Conservation (phyloP, 345 rosid genomes). For the Leavenworthia alabamica region DNA sequence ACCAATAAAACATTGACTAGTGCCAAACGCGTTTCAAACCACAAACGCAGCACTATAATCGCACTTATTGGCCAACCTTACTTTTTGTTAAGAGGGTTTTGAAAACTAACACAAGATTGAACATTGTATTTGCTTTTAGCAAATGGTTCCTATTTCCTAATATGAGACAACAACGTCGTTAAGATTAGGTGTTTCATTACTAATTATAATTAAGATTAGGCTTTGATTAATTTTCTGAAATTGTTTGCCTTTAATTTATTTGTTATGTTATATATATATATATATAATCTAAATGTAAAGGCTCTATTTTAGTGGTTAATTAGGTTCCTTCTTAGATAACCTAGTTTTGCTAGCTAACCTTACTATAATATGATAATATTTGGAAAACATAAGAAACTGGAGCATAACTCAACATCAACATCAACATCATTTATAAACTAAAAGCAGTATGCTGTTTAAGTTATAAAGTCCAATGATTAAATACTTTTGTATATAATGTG, state of each 20-base stretch:
- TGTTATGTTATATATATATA: too few species aligned
- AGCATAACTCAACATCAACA: background rate
- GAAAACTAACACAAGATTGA: background rate
- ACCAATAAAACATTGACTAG: conserved; percentile 5
- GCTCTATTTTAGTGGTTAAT: background rate
- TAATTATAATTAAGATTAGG: background rate
- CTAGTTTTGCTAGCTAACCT: background rate
- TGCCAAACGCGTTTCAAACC: conserved; percentile 18
- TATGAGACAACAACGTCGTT: conserved; percentile 7
- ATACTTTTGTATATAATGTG: background rate
- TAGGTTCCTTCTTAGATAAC: background rate
- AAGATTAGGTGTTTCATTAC: background rate
- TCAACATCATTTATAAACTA: background rate
- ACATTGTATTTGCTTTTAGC: background rate
- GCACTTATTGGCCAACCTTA: background rate
- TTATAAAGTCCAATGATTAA: background rate
- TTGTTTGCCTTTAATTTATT: background rate
- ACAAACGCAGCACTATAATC: conserved; percentile 12
- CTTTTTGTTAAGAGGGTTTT: background rate
- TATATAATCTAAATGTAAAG: background rate
- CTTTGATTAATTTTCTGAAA: background rate
- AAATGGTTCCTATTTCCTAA: conserved; percentile 12
- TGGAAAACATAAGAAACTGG: background rate
- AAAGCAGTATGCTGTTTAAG: background rate
- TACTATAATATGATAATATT: background rate